phyloP scores from a whole-genome alignment of 441 rosid species.

The Flueggea neowawraea region DNA sequence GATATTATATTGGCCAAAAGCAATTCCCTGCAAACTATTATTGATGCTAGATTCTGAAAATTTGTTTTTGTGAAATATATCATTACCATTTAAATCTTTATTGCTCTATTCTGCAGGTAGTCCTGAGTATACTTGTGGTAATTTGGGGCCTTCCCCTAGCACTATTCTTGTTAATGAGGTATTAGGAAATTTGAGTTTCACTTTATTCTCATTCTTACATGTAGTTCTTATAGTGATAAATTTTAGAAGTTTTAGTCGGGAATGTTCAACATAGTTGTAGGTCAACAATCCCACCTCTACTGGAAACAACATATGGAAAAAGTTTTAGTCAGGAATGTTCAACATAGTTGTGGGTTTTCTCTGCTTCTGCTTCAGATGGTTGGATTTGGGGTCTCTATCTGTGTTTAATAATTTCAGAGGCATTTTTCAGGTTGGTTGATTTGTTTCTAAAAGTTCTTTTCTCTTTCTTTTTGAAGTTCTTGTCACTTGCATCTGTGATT shows the following conservation, averaged over 20 bases:
- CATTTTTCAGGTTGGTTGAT: no score
- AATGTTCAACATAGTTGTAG: no score
- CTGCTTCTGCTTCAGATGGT: not conserved
- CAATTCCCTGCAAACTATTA: not conserved
- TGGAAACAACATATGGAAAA: no score
- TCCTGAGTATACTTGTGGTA: slow-evolving; percentile 64
- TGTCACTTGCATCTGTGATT: no score
- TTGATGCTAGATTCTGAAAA: not conserved
- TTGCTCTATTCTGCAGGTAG: slow-evolving; percentile 29
- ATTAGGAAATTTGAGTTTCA: not conserved
- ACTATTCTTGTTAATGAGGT: slow-evolving; percentile 89
- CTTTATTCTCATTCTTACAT: not conserved
- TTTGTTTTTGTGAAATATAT: slow-evolving; percentile 2
- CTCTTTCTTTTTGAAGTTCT: no score
- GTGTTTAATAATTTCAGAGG: no score
- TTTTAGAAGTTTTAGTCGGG: no score
- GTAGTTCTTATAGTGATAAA: no score
- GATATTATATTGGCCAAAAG: not conserved
- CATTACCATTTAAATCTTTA: slow-evolving; percentile 11
- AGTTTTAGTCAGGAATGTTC: no score
- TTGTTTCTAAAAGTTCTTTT: no score
- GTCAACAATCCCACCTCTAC: no score
- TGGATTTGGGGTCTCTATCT: no score
- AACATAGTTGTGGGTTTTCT: slow-evolving; percentile 4
- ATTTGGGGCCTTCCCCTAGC: slow-evolving; percentile 89